Evolutionary conservation across 371 early-diverging fungal genomes (phyloP).

Genomic region (Lichtheimia corymbifera): DNA sequence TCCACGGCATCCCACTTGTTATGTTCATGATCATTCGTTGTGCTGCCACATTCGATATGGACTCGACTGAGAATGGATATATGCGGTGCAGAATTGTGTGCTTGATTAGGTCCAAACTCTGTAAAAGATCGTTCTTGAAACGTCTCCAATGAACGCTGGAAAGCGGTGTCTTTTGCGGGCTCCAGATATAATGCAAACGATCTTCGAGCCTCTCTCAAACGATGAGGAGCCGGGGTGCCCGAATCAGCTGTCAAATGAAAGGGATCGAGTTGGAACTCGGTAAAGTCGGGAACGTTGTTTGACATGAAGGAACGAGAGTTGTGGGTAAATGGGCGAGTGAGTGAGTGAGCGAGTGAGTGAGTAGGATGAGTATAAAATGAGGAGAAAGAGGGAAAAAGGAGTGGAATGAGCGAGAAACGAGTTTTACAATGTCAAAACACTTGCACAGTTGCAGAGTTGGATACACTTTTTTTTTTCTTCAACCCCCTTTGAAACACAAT

Average conservation of each 20-base stretch:
- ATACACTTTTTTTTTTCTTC: too few relatives aligned
- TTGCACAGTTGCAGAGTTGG: too few relatives aligned
- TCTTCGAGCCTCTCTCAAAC: conserved; percentile 21
- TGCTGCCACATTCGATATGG: conserved; percentile 17
- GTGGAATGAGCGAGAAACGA: background rate
- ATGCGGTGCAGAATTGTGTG: conserved; percentile 21
- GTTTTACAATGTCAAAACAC: background rate
- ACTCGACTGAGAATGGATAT: conserved; percentile 20
- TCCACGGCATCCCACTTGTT: conserved; percentile 17
- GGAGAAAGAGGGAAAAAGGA: background rate
- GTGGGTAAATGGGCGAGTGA: background rate
- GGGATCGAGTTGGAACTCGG: conserved; percentile 25
- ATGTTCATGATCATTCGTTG: background rate
- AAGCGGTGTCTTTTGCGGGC: conserved; percentile 9
- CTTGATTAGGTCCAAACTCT: conserved; percentile 25
- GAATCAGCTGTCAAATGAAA: conserved; percentile 17
- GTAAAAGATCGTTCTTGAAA: conserved; percentile 24
- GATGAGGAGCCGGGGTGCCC: conserved; percentile 20
- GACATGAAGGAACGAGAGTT: background rate
- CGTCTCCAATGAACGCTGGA: conserved; percentile 12
- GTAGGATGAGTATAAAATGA: background rate
- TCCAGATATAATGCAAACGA: conserved; percentile 18
- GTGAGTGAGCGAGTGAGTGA: background rate
- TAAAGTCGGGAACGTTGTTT: conserved; percentile 21
- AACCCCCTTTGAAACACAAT: too few relatives aligned